Conservation (phyloP, 2,329 filamentous ascomycete genomes). For the Trichoderma citrinoviride region DNA sequence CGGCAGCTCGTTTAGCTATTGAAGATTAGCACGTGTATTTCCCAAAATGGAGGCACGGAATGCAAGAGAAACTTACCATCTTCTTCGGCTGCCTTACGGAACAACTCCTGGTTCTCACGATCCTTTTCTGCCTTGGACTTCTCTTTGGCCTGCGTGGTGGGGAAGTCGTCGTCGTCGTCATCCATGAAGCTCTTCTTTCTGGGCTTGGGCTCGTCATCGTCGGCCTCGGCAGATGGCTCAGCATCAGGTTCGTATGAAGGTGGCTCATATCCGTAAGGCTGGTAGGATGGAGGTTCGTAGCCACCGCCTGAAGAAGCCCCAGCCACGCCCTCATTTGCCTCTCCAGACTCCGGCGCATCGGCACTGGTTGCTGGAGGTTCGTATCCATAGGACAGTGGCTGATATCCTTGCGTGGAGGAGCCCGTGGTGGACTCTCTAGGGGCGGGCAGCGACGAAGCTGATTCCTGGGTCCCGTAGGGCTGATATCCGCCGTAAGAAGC, state of each 20-base stretch:
- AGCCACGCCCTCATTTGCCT: constrained; percentile 23
- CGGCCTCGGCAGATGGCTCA: constrained; percentile 39
- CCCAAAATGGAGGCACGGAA: not conserved
- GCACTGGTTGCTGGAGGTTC: constrained; percentile 44
- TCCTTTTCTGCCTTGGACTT: constrained; percentile 69
- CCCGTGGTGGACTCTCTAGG: constrained; percentile 14
- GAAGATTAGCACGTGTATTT: constrained; percentile 22
- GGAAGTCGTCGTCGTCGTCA: constrained; percentile 72
- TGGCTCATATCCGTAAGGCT: constrained; percentile 58
- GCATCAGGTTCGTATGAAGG: constrained; percentile 55
- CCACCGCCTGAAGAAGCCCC: constrained; percentile 41
- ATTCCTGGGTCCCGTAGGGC: constrained; percentile 28
- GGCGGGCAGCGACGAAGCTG: not conserved
- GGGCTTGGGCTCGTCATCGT: constrained; percentile 52
- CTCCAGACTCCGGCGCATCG: constrained; percentile 24
- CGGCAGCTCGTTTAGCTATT: constrained; percentile 59
- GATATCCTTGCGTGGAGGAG: constrained; percentile 38
- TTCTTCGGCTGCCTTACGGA: constrained; percentile 78
- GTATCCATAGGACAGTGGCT: constrained; percentile 48
- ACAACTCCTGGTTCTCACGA: constrained; percentile 77
- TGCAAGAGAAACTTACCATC: constrained; percentile 51
- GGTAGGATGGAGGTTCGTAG: constrained; percentile 62
- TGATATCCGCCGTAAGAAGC: constrained; percentile 29
- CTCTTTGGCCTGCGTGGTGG: constrained; percentile 48
- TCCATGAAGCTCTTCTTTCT: constrained; percentile 81